phyloP scores from a whole-genome alignment of 352 stramenopile species.

The Thraustochytrium sp. region DNA sequence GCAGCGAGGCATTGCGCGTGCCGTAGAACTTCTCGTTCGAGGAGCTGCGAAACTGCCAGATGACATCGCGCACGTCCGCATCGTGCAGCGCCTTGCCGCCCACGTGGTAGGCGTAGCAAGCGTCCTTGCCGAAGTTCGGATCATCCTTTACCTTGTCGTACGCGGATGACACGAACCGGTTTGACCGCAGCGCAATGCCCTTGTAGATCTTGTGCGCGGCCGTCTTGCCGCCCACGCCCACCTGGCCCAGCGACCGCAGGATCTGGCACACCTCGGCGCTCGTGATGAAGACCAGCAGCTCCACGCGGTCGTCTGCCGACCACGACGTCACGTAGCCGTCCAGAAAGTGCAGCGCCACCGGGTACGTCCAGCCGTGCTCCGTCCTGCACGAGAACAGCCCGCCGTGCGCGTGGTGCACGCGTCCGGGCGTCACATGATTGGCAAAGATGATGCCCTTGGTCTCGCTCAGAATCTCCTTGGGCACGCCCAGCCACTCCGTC shows the following conservation, averaged over 20 bases:
- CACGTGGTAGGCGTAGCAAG: conserved; percentile 14
- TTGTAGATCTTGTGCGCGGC: neutral
- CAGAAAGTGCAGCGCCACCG: conserved; percentile 29
- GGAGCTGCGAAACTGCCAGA: conserved; percentile 13
- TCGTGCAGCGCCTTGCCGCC: neutral
- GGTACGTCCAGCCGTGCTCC: neutral
- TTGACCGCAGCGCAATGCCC: neutral
- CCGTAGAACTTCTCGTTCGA: conserved; percentile 36
- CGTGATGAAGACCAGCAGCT: conserved; percentile 6
- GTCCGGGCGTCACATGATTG: neutral
- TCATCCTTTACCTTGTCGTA: neutral
- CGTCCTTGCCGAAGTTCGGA: neutral
- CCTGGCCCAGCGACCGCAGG: conserved; percentile 1
- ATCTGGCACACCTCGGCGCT: neutral
- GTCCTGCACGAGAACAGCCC: conserved; percentile 7
- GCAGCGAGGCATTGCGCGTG: conserved; percentile 5
- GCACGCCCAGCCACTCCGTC: neutral
- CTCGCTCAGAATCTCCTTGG: neutral
- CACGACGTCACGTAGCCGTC: neutral
- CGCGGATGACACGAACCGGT: neutral
- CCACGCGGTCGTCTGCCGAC: neutral
- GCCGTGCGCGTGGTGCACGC: neutral
- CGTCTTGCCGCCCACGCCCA: neutral
- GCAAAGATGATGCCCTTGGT: neutral
- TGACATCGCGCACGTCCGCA: neutral